These are phyloP conservation scores for Lactuca saligna DNA, from an alignment of 129 eudicot species.

Conservation along the genomic window DNA sequence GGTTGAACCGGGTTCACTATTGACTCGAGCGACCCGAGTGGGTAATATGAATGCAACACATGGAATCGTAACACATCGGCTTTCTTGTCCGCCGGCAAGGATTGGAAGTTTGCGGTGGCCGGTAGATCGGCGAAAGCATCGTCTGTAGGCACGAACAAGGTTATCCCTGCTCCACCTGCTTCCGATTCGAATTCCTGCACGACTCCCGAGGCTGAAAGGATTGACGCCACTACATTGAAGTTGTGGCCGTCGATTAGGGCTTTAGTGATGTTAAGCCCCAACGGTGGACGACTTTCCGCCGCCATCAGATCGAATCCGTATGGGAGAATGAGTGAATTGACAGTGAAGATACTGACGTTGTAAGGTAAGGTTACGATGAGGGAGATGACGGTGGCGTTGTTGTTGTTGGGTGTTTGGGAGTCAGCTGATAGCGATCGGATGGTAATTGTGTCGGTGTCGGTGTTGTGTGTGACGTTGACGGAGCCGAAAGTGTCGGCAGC, in stretches of 20 bases:
- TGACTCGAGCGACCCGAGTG: conserved; percentile 76
- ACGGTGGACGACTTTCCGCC: conserved; percentile 71
- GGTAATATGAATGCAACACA: conserved; percentile 80
- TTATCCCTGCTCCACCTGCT: conserved; percentile 84
- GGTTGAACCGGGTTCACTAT: conserved; percentile 89
- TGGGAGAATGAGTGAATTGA: conserved; percentile 54
- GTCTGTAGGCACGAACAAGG: conserved; percentile 79
- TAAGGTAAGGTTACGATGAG: conserved; percentile 39
- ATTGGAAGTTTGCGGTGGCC: conserved; percentile 46
- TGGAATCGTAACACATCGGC: conserved; percentile 66
- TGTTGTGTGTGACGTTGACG: conserved; percentile 52
- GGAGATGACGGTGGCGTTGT: conserved; percentile 52
- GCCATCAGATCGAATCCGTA: conserved; percentile 57
- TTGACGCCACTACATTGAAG: conserved; percentile 75
- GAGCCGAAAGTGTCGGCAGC: conserved; percentile 59
- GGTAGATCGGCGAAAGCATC: conserved; percentile 75
- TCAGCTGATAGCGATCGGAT: conserved; percentile 40
- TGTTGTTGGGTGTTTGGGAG: conserved; percentile 40
- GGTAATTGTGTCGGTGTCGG: conserved; percentile 30
- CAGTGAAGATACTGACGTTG: conserved; percentile 49
- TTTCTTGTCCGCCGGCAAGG: conserved; percentile 71
- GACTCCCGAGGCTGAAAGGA: conserved; percentile 74
- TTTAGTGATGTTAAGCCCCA: conserved; percentile 63
- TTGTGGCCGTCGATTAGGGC: conserved; percentile 71
- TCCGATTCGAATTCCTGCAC: conserved; percentile 65